Evolutionary conservation across 805 yeast species (phyloP).

Genomic region (Isabelozyma rhagii): DNA sequence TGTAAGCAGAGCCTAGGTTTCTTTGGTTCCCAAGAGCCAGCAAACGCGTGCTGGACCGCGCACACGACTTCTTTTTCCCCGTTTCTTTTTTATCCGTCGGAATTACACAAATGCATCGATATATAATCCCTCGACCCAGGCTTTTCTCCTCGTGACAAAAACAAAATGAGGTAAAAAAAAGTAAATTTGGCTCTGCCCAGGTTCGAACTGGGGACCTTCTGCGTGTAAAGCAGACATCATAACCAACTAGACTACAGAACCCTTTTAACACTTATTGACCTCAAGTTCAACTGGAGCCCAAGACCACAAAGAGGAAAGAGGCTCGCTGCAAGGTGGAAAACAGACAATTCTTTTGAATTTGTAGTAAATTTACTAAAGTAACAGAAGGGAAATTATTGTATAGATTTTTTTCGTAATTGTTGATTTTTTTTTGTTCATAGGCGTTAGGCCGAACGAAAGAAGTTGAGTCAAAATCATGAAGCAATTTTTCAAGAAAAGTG

Average conservation of each 20-base stretch:
- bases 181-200: slow-evolving; percentile 28
- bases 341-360: no score
- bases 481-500: no score
- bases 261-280: slow-evolving; percentile 3
- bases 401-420: no score
- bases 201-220: slow-evolving; percentile 40
- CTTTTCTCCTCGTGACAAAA: not conserved
- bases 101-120: not conserved
- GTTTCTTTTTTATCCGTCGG: not conserved
- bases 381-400: no score
- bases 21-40: not conserved
- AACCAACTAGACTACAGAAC: slow-evolving; percentile 38
- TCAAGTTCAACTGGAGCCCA: no score
- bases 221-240: slow-evolving; percentile 40
- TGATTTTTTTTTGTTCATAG: no score
- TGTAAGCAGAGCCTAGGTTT: not conserved
- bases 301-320: no score
- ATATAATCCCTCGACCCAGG: not conserved
- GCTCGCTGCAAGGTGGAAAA: no score
- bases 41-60: not conserved
- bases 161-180: not conserved
- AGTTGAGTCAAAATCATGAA: no score
- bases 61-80: not conserved
- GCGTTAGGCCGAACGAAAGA: no score
- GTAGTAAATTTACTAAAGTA: no score